Base-by-base conservation (phyloP, 495 filamentous ascomycete genomes). In the Talaromyces borbonicus region DNA sequence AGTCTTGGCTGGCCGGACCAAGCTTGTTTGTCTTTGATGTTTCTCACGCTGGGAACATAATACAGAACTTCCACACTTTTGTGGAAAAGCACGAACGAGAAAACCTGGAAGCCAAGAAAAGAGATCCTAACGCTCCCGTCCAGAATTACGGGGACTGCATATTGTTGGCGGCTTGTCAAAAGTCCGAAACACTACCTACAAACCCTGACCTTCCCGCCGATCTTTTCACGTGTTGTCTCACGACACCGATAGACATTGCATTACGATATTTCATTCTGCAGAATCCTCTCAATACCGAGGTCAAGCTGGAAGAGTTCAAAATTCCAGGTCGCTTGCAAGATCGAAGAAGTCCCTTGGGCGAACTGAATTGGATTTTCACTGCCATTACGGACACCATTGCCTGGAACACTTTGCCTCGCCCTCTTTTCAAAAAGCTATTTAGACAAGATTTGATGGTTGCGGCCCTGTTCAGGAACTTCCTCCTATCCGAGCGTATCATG, bases 361-460 rank as follows among this genome's bases (percentile, higher is more conserved):
- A 99, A 63, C 66, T 99, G 3, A 97, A 97, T 59, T 99, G 92
- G 92, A 99, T 99, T 18, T 95, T 99, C 54, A 99, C 92, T 1
- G 92, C 92, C 11, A 96, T 99, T 47, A 99, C 92, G 1, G 92
- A 99, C 60, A 97, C 92, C 1, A 99, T 99, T 57, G 92, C 92
- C 5, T 99, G 92, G 92, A 97, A 95, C 38, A 87, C 83, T 3
- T 66, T 99, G 8, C 85, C 88, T 7, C 81, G 89, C 3, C 77
- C 86, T 12, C 66, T 95, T 14, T 99, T 99, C 64, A 90, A 93
- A 66, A 93, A 93, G 55, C 84, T 96, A 41, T 99, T 97, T 59
- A 71, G 92, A 8, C 92, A 99, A 56, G 92, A 99, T 59, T 71
- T 99, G n/a, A 97, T 99, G 92, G 92, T 97, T 23, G 92, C 92